These are phyloP conservation scores for Saccharomycopsis sp. DNA, from an alignment of 805 yeast species.

Conservation along the genomic window DNA sequence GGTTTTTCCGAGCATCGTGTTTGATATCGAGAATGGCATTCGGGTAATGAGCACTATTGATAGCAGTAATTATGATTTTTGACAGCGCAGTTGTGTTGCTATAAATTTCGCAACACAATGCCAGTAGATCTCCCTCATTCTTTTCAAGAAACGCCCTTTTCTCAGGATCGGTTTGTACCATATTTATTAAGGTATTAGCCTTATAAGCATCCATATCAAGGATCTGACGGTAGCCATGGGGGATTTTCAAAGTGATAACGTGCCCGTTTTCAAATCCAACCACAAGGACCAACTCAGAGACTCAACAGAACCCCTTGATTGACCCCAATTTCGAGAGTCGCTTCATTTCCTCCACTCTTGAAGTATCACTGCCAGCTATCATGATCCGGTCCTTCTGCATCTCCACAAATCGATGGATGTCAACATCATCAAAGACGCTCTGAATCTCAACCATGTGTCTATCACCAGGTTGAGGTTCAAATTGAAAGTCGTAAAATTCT, in stretches of 20 bases:
- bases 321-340: too few species aligned
- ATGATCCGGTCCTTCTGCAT: too few species aligned
- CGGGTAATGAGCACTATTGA: slow-evolving; percentile 39
- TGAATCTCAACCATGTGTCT: too few species aligned
- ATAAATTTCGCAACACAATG: slow-evolving; percentile 13
- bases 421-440: too few species aligned
- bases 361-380: too few species aligned
- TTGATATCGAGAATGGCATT: slow-evolving; percentile 47
- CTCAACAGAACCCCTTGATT: too few species aligned
- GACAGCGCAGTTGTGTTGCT: slow-evolving; percentile 16
- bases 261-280: slow-evolving; percentile 78
- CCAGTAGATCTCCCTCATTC: slow-evolving; percentile 28
- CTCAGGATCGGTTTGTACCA: slow-evolving; percentile 21
- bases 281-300: too few species aligned
- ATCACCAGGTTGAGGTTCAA: too few species aligned
- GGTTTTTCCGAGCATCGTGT: slow-evolving; percentile 25
- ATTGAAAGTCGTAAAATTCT: too few species aligned
- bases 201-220: slow-evolving; percentile 26
- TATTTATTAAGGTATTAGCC: slow-evolving; percentile 23
- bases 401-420: too few species aligned
- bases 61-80: slow-evolving; percentile 21
- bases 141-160: slow-evolving; percentile 26
- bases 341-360: too few species aligned
- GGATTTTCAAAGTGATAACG: slow-evolving; percentile 31
- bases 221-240: slow-evolving; percentile 1